Conservation (phyloP, 345 rosid genomes). For the Camelina sativa region DNA sequence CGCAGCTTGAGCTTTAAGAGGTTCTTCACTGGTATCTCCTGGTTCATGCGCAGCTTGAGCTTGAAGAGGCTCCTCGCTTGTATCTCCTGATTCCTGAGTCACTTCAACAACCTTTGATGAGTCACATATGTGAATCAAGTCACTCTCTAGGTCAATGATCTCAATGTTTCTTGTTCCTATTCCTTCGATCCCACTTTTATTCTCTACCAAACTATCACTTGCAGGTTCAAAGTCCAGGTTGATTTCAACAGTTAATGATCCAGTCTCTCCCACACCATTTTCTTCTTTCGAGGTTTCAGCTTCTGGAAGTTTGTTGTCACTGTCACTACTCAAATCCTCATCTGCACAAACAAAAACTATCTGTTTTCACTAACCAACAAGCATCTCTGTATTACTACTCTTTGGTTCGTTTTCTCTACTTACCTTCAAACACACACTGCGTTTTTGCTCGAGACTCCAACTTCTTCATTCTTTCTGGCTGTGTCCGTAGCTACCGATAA, state of each 20-base stretch:
- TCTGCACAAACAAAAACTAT: constrained; percentile 41
- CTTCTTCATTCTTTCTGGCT: constrained; percentile 35
- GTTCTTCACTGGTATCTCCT: constrained; percentile 8
- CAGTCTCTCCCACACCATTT: constrained; percentile 33
- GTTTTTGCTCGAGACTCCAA: constrained; percentile 37
- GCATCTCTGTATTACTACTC: neutral
- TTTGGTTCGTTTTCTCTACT: neutral
- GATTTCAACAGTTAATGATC: constrained; percentile 28
- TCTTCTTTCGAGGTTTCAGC: constrained; percentile 31
- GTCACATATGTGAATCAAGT: constrained; percentile 4
- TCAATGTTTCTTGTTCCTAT: constrained; percentile 30
- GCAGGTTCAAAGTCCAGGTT: constrained; percentile 33
- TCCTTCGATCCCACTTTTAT: constrained; percentile 20
- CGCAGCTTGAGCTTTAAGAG: constrained; percentile 12
- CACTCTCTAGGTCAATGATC: constrained; percentile 42
- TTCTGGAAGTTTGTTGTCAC: constrained; percentile 35
- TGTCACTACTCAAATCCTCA: constrained; percentile 40
- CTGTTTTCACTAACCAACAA: constrained; percentile 18
- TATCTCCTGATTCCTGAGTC: constrained; percentile 30
- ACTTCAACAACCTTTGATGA: constrained; percentile 30
- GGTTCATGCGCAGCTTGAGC: constrained; percentile 19
- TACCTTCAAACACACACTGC: constrained; percentile 41
- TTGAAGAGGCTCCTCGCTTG: constrained; percentile 30
- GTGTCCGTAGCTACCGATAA: constrained; percentile 30
- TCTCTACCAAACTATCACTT: constrained; percentile 41